These are phyloP conservation scores for Annulohypoxylon maeteangense DNA, from an alignment of 495 filamentous ascomycete genomes.

Conservation along the genomic window DNA sequence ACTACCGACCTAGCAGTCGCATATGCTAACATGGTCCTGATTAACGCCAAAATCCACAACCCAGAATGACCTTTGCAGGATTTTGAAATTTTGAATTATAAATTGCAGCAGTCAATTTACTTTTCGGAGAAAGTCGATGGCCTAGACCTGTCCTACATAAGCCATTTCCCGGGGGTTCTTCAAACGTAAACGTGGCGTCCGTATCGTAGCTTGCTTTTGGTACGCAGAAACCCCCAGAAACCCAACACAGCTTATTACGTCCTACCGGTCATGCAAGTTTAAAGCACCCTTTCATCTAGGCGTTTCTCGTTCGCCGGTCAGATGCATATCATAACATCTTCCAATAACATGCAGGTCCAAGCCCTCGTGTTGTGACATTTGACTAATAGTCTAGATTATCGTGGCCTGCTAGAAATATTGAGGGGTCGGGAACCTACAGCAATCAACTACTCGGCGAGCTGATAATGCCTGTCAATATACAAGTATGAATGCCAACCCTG, in stretches of 20 bases:
- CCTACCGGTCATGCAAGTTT: conserved; percentile 24
- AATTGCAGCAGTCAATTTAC: neutral
- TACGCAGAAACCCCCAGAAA: neutral
- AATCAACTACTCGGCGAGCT: neutral
- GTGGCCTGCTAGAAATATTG: neutral
- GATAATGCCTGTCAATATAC: neutral
- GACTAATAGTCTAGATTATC: conserved; percentile 6
- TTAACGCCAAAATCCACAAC: neutral
- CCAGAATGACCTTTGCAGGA: neutral
- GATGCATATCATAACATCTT: conserved; percentile 14
- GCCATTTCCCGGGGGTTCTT: conserved; percentile 5
- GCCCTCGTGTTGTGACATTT: conserved; percentile 24
- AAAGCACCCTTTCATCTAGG: conserved; percentile 15
- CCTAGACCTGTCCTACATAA: conserved; percentile 16
- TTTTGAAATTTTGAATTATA: neutral
- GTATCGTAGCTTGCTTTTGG: conserved; percentile 25
- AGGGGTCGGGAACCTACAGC: conserved; percentile 8
- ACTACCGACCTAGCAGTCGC: no score
- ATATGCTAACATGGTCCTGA: neutral
- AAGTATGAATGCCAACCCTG: neutral
- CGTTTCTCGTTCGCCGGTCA: conserved; percentile 18
- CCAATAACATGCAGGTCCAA: conserved; percentile 14
- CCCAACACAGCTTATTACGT: conserved; percentile 15
- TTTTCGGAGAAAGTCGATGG: conserved; percentile 12
- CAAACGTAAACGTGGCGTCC: conserved; percentile 27